Conservation (phyloP, 257 asterid genomes). For the Orobanche coerulescens region DNA sequence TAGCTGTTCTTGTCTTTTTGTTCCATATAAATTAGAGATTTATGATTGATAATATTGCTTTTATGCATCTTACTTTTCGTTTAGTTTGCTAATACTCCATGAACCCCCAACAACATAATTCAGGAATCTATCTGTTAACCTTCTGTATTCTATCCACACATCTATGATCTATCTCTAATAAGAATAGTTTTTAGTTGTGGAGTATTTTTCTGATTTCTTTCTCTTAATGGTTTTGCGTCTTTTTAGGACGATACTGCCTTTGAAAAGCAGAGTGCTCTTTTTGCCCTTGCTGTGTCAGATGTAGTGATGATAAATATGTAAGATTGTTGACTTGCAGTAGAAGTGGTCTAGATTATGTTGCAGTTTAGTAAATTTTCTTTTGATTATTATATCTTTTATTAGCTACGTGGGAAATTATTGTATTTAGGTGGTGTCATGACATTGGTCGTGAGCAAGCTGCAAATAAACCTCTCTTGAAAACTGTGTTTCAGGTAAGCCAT, state of each 20-base stretch:
- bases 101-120: conserved; percentile 13
- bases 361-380: background rate
- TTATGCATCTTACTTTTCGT: conserved; percentile 3
- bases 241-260: conserved; percentile 92
- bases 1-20: background rate
- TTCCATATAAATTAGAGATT: background rate
- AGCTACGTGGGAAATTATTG: conserved; percentile 7
- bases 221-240: conserved; percentile 15
- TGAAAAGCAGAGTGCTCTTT: conserved; percentile 93
- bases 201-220: too few relatives aligned
- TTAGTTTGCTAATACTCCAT: conserved; percentile 1
- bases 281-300: conserved; percentile 98
- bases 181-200: conserved; percentile 3
- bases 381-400: background rate
- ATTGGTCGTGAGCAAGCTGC: conserved; percentile 99
- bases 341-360: conserved; percentile 6
- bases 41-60: background rate
- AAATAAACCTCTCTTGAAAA: conserved; percentile 89
- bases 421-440: conserved; percentile 95
- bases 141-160: conserved; percentile 4
- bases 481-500: conserved; percentile 77
- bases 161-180: background rate
- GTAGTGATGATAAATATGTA: conserved; percentile 96
- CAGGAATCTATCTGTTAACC: conserved; percentile 4
- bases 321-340: conserved; percentile 28